Evolutionary conservation across 2,329 filamentous ascomycete genomes (phyloP), one percentile per base, ranked within the genome.

Genomic region (Fusarium concolor): DNA sequence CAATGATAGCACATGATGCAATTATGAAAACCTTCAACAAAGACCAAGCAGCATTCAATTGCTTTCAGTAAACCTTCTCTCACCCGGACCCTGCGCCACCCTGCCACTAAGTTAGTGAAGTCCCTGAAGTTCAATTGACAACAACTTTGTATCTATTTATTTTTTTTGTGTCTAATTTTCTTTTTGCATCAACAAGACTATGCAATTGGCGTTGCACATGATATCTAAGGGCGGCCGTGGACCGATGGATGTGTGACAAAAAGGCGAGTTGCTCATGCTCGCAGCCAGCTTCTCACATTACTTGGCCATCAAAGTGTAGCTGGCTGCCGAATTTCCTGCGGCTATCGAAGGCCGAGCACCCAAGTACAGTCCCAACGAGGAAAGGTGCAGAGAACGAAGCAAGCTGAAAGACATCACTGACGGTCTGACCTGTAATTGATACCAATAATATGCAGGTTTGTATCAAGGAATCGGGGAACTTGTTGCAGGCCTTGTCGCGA

Each of bases 331-430:
- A 29, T 68, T 58, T 50, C 56, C 57, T 62, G 56, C 43, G 44
- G 45, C 44, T 55, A 47, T 55, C 51, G 55, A 55, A 37, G 50
- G 62, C 56, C 70, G 70, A 69, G 65, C 65, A 41, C 29, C 51
- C 57, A 50, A 58, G 55, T 54, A 56, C 65, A 28, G 31, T 59
- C 56, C 41, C 37, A 71, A 72, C 50, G 50, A 65, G 58, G 71
- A 68, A 74, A 62, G 67, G 71, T 73, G 67, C 62, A 67, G 65
- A 55, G 57, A 52, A 51, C 53, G 43, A 65, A 71, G 60, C 67
- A 65, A 74, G 70, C 65, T 74, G 71, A 74, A 71, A 66, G 46
- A 37, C 45, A 52, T 56, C 37, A 37, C 42, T 24, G 50, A n/a
- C n/a, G n/a, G n/a, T n/a, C n/a, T n/a, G n/a, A 42, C 42, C 62